Evolutionary conservation across 768 basidiomycete species (phyloP).

Genomic region (Rickenella mellea): DNA sequence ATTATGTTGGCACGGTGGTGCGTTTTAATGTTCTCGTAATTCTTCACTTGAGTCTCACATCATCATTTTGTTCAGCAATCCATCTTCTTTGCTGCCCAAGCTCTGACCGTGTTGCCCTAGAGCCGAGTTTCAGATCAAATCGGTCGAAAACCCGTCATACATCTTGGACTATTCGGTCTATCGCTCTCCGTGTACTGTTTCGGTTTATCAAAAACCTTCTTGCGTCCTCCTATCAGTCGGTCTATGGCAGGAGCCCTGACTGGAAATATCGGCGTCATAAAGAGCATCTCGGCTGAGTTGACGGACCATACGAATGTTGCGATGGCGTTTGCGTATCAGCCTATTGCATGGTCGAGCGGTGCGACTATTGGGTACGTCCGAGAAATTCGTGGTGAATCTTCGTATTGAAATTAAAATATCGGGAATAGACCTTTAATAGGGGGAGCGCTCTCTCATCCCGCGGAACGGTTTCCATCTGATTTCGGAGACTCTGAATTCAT

Average conservation of each 20-base stretch:
- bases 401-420: no score
- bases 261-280: slow-evolving; percentile 38
- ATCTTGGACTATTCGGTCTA: slow-evolving; percentile 32
- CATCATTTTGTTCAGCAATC: slow-evolving; percentile 26
- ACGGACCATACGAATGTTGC: slow-evolving; percentile 33
- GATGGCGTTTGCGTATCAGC: slow-evolving; percentile 28
- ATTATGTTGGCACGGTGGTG: slow-evolving; percentile 57
- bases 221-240: slow-evolving; percentile 33
- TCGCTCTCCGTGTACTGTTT: slow-evolving; percentile 30
- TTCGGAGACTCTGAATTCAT: slow-evolving; percentile 40
- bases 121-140: slow-evolving; percentile 32
- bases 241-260: slow-evolving; percentile 21
- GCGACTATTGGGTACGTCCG: slow-evolving; percentile 21
- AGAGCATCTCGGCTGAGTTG: slow-evolving; percentile 35
- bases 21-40: slow-evolving; percentile 16
- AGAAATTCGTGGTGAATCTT: no score
- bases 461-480: slow-evolving; percentile 41
- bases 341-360: slow-evolving; percentile 29
- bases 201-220: slow-evolving; percentile 31
- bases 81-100: slow-evolving; percentile 34
- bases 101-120: slow-evolving; percentile 33
- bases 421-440: slow-evolving; percentile 60
- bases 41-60: slow-evolving; percentile 1
- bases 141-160: slow-evolving; percentile 33
- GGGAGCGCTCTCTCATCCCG: slow-evolving; percentile 44